Conservation (phyloP, 257 asterid species). For the Solanum virginianum region DNA sequence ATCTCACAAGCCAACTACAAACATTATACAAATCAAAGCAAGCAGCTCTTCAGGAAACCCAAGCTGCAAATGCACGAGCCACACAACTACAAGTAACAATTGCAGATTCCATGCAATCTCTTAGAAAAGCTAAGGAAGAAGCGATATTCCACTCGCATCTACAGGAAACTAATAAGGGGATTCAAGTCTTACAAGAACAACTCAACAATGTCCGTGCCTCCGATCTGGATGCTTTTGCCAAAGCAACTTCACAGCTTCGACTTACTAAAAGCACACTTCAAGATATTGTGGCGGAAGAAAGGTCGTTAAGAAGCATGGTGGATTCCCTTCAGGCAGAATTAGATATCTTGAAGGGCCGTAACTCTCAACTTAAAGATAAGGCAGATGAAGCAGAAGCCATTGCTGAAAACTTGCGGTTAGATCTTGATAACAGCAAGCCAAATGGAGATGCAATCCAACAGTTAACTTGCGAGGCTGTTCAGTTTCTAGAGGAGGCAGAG, state of each 20-base stretch:
- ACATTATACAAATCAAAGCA: background rate
- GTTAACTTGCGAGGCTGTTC: constrained; percentile 30
- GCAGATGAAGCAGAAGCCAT: constrained; percentile 1
- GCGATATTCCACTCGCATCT: background rate
- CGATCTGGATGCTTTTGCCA: background rate
- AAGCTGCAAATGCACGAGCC: background rate
- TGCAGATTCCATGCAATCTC: constrained; percentile 7
- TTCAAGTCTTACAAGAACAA: constrained; percentile 2
- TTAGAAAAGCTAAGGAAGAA: constrained; percentile 14
- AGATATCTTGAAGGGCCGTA: background rate
- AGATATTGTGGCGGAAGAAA: background rate
- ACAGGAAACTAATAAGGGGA: background rate
- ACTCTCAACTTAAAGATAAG: background rate
- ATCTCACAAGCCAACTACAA: background rate
- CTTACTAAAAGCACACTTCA: background rate
- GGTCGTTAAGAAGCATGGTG: background rate
- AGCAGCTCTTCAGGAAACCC: background rate
- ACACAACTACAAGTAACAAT: background rate
- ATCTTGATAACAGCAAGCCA: background rate
- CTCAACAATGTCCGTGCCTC: background rate
- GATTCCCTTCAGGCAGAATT: constrained; percentile 5
- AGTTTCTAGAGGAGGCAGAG: constrained; percentile 30
- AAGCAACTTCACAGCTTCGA: constrained; percentile 1
- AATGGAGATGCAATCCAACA: constrained; percentile 19
- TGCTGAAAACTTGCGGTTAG: constrained; percentile 1